A percentile compares a stretch with the other conserved stretches of the same genome.
Conservation (phyloP, 441 rosid genomes). For the Populus trichocarpa region DNA sequence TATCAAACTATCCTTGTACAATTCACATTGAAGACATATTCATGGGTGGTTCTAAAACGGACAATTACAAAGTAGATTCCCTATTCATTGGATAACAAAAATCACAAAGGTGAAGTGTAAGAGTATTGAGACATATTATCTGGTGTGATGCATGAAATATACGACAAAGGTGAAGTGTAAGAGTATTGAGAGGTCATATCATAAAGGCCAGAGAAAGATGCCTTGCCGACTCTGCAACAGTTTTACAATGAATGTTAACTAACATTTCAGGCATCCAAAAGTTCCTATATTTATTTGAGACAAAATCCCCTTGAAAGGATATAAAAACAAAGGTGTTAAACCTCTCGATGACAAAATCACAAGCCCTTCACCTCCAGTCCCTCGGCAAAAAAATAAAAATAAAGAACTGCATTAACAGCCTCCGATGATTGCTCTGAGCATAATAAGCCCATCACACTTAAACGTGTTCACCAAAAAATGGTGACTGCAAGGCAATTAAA, state of each 20-base stretch:
- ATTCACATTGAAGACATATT: no score
- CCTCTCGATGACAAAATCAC: neutral
- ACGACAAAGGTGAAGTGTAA: no score
- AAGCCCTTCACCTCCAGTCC: neutral
- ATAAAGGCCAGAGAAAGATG: no score
- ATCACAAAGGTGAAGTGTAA: no score
- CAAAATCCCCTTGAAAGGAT: neutral
- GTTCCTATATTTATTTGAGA: neutral
- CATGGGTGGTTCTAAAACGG: no score
- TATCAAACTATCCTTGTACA: no score
- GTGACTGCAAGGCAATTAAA: conserved; percentile 9
- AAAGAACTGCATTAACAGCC: neutral
- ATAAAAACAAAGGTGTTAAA: neutral
- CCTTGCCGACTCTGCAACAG: neutral
- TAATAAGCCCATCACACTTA: neutral
- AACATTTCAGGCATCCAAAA: neutral
- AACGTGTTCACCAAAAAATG: neutral
- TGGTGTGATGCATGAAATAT: no score
- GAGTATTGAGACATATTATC: no score
- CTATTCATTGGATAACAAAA: no score
- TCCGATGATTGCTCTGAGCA: neutral
- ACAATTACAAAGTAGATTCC: no score
- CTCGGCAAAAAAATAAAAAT: neutral
- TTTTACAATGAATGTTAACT: neutral
- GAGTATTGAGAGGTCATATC: no score